Evolutionary conservation across 1,139 yeast genomes (phyloP).

Genomic region (Hyphopichia buzzinii): DNA sequence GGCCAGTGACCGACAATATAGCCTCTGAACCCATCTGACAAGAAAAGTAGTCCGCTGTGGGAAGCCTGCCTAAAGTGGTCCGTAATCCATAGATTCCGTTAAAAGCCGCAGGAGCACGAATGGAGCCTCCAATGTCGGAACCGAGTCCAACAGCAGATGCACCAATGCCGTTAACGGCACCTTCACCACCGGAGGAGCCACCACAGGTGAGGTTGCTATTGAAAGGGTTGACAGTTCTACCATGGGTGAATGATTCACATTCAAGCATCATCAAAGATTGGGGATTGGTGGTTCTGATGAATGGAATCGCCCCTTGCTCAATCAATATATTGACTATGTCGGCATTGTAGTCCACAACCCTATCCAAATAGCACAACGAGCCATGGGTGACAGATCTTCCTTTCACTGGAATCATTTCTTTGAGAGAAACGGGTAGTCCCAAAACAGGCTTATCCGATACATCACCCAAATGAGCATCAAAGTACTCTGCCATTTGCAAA

Average conservation of each 20-base stretch:
- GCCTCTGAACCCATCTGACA: conserved; percentile 31
- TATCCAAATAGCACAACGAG: conserved; percentile 15
- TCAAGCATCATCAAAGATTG: conserved; percentile 16
- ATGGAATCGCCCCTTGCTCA: conserved; percentile 11
- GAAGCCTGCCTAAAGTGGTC: conserved; percentile 34
- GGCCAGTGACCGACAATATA: conserved; percentile 46
- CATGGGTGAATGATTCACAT: conserved; percentile 12
- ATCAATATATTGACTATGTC: conserved; percentile 18
- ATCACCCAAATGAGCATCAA: conserved; percentile 12
- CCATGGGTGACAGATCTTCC: conserved; percentile 12
- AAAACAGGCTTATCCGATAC: conserved; percentile 6
- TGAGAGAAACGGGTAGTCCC: conserved; percentile 14
- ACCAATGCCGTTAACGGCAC: conserved; percentile 17
- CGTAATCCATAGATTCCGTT: conserved; percentile 55
- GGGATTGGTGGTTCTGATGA: conserved; percentile 14
- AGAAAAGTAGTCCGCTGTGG: conserved; percentile 17
- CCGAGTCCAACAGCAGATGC: conserved; percentile 38
- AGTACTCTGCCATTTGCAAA: conserved; percentile 14
- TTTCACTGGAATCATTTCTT: conserved; percentile 13
- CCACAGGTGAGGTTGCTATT: conserved; percentile 20
- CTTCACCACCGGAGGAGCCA: conserved; percentile 29
- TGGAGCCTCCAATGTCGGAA: conserved; percentile 65
- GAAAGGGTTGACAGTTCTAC: conserved; percentile 22
- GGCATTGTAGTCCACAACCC: conserved; percentile 20
- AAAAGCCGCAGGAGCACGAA: conserved; percentile 55